These are phyloP conservation scores for Coemansia sp. DNA, from an alignment of 192 early-diverging fungal species.

Conservation along the genomic window DNA sequence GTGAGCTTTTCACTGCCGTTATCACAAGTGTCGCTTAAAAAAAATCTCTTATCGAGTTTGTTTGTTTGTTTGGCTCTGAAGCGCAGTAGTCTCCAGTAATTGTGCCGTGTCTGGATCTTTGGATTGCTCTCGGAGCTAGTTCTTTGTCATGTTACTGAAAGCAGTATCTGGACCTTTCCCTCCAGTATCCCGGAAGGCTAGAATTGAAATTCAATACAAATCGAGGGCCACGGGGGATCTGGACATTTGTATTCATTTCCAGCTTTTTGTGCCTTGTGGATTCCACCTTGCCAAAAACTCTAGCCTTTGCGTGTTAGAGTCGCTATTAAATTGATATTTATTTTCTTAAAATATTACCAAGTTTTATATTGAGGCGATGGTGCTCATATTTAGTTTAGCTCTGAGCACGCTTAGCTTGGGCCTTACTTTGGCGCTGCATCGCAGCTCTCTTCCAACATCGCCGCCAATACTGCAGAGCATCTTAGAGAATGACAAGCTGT, in stretches of 20 bases:
- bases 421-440: neutral
- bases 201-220: neutral
- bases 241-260: neutral
- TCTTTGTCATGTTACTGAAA: neutral
- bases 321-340: neutral
- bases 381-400: neutral
- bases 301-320: neutral
- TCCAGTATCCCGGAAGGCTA: neutral
- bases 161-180: neutral
- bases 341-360: neutral
- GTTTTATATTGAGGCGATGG: neutral
- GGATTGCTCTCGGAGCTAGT: neutral
- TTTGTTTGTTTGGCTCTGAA: neutral
- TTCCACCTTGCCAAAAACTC: neutral
- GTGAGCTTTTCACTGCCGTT: neutral
- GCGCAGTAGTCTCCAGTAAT: conserved; percentile 2
- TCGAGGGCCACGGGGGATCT: neutral
- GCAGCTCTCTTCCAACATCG: neutral
- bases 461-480: neutral
- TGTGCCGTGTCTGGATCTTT: neutral
- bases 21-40: neutral
- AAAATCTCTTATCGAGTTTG: neutral
- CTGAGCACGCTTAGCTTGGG: neutral
- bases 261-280: neutral
- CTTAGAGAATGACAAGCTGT: neutral